Evolutionary conservation across 192 early-diverging fungal genomes (phyloP).

Genomic region (Coemansia sp.): DNA sequence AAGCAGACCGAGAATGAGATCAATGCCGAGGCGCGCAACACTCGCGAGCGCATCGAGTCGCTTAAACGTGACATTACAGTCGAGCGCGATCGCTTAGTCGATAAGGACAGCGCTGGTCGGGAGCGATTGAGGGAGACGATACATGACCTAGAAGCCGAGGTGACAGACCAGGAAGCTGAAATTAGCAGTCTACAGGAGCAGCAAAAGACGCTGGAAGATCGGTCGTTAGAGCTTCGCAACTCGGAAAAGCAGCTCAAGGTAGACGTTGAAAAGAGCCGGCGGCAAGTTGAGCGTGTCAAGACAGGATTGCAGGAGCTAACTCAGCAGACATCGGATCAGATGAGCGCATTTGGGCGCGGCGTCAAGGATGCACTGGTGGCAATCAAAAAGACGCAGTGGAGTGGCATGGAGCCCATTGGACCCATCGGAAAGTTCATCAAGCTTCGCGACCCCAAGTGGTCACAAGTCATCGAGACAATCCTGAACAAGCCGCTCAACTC

Average conservation of each 20-base stretch:
- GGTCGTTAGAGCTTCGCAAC: slow-evolving; percentile 20
- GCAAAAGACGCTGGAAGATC: slow-evolving; percentile 32
- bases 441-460: slow-evolving; percentile 60
- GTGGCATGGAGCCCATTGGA: slow-evolving; percentile 60
- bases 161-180: slow-evolving; percentile 32
- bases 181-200: slow-evolving; percentile 31
- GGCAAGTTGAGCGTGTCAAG: slow-evolving; percentile 19
- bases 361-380: slow-evolving; percentile 62
- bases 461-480: slow-evolving; percentile 62
- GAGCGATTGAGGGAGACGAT: slow-evolving; percentile 21
- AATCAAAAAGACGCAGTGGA: slow-evolving; percentile 55
- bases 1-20: slow-evolving; percentile 53
- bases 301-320: slow-evolving; percentile 54
- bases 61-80: slow-evolving; percentile 28
- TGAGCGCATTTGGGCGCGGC: slow-evolving; percentile 71
- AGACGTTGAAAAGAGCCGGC: slow-evolving; percentile 22
- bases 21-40: slow-evolving; percentile 46
- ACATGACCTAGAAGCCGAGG: slow-evolving; percentile 19
- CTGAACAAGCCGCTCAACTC: slow-evolving; percentile 63
- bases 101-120: slow-evolving; percentile 34
- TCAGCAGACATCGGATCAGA: slow-evolving; percentile 62
- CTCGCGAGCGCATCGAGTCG: slow-evolving; percentile 36
- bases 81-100: slow-evolving; percentile 38
- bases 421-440: slow-evolving; percentile 70
- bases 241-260: slow-evolving; percentile 18